Evolutionary conservation across 2,329 filamentous ascomycete species (phyloP).

Genomic region (Fusarium equiseti): DNA sequence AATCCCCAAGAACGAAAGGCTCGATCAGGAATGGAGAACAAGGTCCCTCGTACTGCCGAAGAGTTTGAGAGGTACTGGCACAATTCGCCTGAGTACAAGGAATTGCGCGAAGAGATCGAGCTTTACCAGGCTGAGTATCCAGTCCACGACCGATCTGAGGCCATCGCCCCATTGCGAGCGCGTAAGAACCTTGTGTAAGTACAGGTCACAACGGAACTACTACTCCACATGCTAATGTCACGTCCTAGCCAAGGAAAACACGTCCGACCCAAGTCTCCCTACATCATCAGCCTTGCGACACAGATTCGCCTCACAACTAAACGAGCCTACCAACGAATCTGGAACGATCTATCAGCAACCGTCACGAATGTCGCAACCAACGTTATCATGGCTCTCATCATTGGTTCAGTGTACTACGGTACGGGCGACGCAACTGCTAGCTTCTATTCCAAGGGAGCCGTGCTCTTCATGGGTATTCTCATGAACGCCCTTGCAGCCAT

Average conservation of each 20-base stretch:
- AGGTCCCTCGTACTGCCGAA: conserved; percentile 75
- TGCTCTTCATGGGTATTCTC: conserved; percentile 71
- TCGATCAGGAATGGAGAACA: conserved; percentile 68
- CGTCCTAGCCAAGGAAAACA: conserved; percentile 62
- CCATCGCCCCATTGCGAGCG: conserved; percentile 57
- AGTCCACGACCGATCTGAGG: conserved; percentile 54
- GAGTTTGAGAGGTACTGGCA: conserved; percentile 70
- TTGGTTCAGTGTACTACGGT: conserved; percentile 71
- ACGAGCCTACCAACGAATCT: conserved; percentile 64
- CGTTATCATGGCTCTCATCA: conserved; percentile 68
- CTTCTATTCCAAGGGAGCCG: conserved; percentile 67
- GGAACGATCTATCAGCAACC: conserved; percentile 64
- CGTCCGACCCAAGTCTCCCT: conserved; percentile 66
- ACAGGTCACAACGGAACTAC: rapidly evolving
- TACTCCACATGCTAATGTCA: background rate
- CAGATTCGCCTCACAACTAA: conserved; percentile 65
- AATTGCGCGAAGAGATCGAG: conserved; percentile 62
- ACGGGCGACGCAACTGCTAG: conserved; percentile 62
- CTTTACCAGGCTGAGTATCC: conserved; percentile 62
- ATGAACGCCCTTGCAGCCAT: conserved; percentile 70
- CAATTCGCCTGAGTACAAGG: conserved; percentile 58
- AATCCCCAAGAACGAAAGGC: conserved; percentile 70
- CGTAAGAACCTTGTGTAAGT: conserved; percentile 57
- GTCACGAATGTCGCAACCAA: conserved; percentile 61
- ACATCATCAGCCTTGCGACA: conserved; percentile 67